Conservation (phyloP, 805 yeast species). For the Millerago galiae region DNA sequence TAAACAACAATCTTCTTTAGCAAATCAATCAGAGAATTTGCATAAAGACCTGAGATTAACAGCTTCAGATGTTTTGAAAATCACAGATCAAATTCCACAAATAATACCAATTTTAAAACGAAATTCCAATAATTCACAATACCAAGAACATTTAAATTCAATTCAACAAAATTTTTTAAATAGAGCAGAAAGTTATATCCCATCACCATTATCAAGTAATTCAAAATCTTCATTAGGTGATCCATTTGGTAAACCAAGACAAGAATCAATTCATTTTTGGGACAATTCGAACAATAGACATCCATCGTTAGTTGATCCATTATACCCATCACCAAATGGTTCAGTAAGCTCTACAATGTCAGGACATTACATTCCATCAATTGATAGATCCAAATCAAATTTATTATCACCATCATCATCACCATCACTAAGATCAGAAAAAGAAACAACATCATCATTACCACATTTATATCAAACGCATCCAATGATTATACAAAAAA, state of each 20-base stretch:
- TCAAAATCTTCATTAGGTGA: background rate
- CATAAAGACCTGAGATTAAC: conserved; percentile 16
- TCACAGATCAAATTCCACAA: conserved; percentile 21
- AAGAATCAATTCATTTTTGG: conserved; percentile 23
- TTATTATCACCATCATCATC: conserved; percentile 1
- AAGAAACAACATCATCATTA: conserved; percentile 2
- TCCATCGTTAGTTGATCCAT: conserved; percentile 23
- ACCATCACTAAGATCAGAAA: background rate
- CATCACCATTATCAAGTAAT: conserved; percentile 2
- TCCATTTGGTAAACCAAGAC: conserved; percentile 11
- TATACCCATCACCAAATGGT: conserved; percentile 11
- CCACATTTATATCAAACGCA: conserved; percentile 13
- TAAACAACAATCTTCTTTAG: conserved; percentile 13
- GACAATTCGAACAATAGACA: conserved; percentile 19
- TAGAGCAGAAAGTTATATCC: conserved; percentile 15
- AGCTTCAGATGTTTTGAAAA: conserved; percentile 17
- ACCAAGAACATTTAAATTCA: conserved; percentile 10
- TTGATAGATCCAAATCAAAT: background rate
- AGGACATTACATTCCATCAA: conserved; percentile 6
- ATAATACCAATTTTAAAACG: conserved; percentile 18
- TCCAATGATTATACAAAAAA: conserved; percentile 1
- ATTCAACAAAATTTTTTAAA: conserved; percentile 16
- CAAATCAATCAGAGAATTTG: conserved; percentile 15
- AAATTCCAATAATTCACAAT: conserved; percentile 5
- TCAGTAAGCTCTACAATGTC: conserved; percentile 1